Evolutionary conservation across 768 basidiomycete genomes (phyloP), one percentile per base, ranked within the genome.

Genomic region (Kwoniella shandongensis): DNA sequence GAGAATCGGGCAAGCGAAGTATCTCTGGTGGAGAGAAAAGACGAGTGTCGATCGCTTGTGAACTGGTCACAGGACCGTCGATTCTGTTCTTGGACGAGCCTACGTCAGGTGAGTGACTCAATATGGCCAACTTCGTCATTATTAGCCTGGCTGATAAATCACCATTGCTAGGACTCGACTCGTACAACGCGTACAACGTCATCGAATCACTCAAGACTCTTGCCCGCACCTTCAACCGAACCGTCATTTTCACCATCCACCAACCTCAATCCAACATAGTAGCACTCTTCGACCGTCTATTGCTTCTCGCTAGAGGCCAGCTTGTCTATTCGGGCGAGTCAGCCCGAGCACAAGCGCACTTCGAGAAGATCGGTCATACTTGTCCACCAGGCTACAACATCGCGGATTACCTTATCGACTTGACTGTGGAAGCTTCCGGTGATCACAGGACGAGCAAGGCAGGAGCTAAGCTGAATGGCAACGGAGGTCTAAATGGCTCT

Each of bases 1-100:
- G 96, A 1, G 88, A 89, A 40, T 85, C 85, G 50, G 89, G 89
- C 27, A 84, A 83, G 57, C 83, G 96, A 11, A 90, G 89, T 12
- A 98, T 98, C 54, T 94, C 91, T 29, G 96, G 96, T 44, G 96
- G 96, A 15, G 96, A 99, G 80, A 98, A 98, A 78, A 84, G 96
- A 30, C 82, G 96, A 3, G 96, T 98, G 1, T 91, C 88, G 0
- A 98, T 99, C 63, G 96, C 96, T 38, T 99, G 96, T 73, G 96
- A 99, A 78, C 81, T 99, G 23, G 96, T 99, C 32, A 99, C 94
- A 0, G 91, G 89, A 41, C 96, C 96, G 13, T 93, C 91, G 0
- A 92, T 99, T 47, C 75, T 99, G 30, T 94, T 97, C 80, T 81
- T 98, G 52, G 96, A 99, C 68, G 96, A 99, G 70, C 96, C 96